Evolutionary conservation across 2,329 filamentous ascomycete genomes (phyloP).

Genomic region (Colletotrichum lini): DNA sequence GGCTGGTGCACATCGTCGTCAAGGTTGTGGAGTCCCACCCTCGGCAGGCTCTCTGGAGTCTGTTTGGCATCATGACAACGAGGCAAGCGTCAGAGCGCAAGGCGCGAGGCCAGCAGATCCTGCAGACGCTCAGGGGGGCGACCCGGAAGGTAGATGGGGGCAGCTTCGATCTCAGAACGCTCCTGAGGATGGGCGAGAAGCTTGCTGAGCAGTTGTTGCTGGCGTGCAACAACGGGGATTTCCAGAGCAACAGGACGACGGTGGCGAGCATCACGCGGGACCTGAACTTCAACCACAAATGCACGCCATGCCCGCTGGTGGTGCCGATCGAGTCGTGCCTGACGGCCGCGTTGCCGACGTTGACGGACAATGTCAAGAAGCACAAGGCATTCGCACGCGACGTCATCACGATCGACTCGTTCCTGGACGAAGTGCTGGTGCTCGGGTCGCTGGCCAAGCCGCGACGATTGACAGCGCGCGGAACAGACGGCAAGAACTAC

Average conservation of each 20-base stretch:
- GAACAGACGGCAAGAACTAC: slow-evolving; percentile 90
- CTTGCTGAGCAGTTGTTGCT: slow-evolving; percentile 86
- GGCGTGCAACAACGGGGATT: slow-evolving; percentile 84
- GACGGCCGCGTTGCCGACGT: slow-evolving; percentile 83
- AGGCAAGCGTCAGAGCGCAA: slow-evolving; percentile 78
- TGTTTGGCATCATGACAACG: slow-evolving; percentile 89
- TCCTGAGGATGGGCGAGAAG: slow-evolving; percentile 85
- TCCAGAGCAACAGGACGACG: slow-evolving; percentile 75
- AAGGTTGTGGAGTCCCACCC: slow-evolving; percentile 92
- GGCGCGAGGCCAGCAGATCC: slow-evolving; percentile 65
- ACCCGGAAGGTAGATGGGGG: slow-evolving; percentile 67
- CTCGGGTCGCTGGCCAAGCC: slow-evolving; percentile 94
- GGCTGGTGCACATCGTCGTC: slow-evolving; percentile 83
- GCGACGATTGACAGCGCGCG: slow-evolving; percentile 87
- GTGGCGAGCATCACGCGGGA: slow-evolving; percentile 82
- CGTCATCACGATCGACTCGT: slow-evolving; percentile 84
- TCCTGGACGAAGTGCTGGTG: slow-evolving; percentile 90
- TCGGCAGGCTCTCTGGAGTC: slow-evolving; percentile 90
- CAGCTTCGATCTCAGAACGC: slow-evolving; percentile 73
- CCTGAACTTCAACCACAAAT: slow-evolving; percentile 87
- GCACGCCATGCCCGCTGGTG: slow-evolving; percentile 86
- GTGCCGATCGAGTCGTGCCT: slow-evolving; percentile 90
- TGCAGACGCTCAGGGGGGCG: slow-evolving; percentile 63
- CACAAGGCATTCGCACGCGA: slow-evolving; percentile 92
- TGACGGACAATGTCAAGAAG: slow-evolving; percentile 78